These are phyloP conservation scores for Geotrichum histeridarum DNA, from an alignment of 1,139 yeast species.

Conservation along the genomic window DNA sequence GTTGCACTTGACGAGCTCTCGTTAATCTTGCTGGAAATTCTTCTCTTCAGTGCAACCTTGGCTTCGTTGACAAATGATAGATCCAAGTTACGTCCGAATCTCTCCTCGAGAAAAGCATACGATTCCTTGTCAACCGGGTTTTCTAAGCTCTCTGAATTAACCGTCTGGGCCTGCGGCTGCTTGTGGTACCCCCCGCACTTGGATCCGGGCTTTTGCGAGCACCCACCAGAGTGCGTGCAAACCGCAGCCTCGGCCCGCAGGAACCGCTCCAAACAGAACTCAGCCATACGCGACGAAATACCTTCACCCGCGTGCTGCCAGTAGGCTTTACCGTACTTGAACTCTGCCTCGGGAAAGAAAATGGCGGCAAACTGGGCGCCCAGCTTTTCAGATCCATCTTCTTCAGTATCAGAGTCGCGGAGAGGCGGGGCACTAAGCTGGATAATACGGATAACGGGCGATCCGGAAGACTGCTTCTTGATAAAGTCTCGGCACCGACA, in stretches of 20 bases:
- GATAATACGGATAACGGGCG: slow-evolving; percentile 55
- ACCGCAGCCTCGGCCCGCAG: slow-evolving; percentile 29
- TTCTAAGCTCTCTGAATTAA: neutral
- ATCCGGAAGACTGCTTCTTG: slow-evolving; percentile 34
- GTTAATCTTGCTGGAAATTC: slow-evolving; percentile 68
- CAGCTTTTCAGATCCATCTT: slow-evolving; percentile 54
- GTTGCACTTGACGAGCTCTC: slow-evolving; percentile 33
- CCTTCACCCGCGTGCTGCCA: slow-evolving; percentile 99
- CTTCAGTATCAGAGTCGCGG: slow-evolving; percentile 36
- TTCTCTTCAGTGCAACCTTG: slow-evolving; percentile 61
- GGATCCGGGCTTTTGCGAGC: slow-evolving; percentile 17
- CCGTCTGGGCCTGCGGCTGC: slow-evolving; percentile 2
- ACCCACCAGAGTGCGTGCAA: slow-evolving; percentile 4
- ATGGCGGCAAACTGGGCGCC: slow-evolving; percentile 72
- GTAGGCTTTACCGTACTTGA: slow-evolving; percentile 67
- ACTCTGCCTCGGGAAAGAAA: slow-evolving; percentile 58
- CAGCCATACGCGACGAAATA: slow-evolving; percentile 81
- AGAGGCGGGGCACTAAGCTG: slow-evolving; percentile 77
- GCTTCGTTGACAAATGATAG: slow-evolving; percentile 71
- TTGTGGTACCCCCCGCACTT: slow-evolving; percentile 20
- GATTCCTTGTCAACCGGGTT: slow-evolving; percentile 46
- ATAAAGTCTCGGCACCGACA: slow-evolving; percentile 81
- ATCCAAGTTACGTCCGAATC: slow-evolving; percentile 85
- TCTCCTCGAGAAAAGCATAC: slow-evolving; percentile 72
- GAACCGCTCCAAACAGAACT: slow-evolving; percentile 66